Percentiles rank a stretch among this genome's conserved stretches.
phyloP scores from a whole-genome alignment of 202 grass and related monocot species.

The Musa balbisiana region DNA sequence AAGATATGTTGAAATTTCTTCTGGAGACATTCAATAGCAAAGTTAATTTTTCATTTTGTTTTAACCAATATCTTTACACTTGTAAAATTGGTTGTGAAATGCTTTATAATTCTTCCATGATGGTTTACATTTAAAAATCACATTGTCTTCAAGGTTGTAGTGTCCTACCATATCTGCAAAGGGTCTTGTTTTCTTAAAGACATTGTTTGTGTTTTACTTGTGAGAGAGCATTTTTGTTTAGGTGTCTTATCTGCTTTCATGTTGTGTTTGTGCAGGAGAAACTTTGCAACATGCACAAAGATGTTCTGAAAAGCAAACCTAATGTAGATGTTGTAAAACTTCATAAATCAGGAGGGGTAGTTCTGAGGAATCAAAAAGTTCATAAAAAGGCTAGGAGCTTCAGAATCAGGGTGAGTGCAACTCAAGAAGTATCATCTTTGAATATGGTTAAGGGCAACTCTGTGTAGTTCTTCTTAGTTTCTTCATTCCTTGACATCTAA shows the following conservation, averaged over 20 bases:
- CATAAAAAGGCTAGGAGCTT: slow-evolving; percentile 76
- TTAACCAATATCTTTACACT: no score
- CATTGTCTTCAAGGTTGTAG: not conserved
- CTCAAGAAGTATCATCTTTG: not conserved
- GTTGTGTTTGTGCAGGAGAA: slow-evolving; percentile 63
- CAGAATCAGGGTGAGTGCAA: slow-evolving; percentile 50
- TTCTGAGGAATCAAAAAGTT: slow-evolving; percentile 83
- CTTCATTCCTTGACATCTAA: not conserved
- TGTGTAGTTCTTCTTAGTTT: not conserved
- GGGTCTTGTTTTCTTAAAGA: not conserved
- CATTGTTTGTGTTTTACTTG: not conserved
- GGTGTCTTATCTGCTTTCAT: slow-evolving; percentile 1
- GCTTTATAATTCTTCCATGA: not conserved
- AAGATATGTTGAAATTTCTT: not conserved
- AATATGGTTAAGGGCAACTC: not conserved
- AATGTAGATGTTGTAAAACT: slow-evolving; percentile 92
- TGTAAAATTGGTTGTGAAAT: not conserved
- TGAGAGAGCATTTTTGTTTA: not conserved
- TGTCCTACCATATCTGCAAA: no score
- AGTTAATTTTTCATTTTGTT: not conserved
- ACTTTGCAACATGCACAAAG: slow-evolving; percentile 90
- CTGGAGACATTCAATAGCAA: no score
- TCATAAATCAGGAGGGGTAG: slow-evolving; percentile 94
- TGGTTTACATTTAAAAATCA: not conserved
- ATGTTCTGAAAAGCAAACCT: slow-evolving; percentile 69